Evolutionary conservation across 371 early-diverging fungal species (phyloP).

Genomic region (Encephalitozoon romaleae): DNA sequence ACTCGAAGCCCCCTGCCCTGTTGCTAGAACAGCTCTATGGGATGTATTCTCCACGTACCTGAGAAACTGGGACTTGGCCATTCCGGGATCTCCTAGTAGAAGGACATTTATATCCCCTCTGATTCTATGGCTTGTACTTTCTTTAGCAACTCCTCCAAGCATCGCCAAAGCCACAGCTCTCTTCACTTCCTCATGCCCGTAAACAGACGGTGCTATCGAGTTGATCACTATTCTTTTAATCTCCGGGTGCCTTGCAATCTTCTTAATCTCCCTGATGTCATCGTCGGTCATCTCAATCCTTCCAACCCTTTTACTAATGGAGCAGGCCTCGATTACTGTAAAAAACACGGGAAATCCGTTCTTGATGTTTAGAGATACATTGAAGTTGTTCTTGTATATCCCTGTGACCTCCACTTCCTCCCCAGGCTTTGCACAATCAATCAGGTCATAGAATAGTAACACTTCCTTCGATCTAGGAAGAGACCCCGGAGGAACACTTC

Average conservation of each 20-base stretch:
- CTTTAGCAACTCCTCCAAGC: slow-evolving; percentile 89
- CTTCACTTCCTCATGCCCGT: slow-evolving; percentile 93
- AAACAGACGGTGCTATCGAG: slow-evolving; percentile 93
- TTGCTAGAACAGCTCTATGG: slow-evolving; percentile 87
- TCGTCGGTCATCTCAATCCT: slow-evolving; percentile 76
- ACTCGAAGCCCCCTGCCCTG: slow-evolving; percentile 95
- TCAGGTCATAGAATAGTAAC: slow-evolving; percentile 84
- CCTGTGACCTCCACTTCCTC: slow-evolving; percentile 96
- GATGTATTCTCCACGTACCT: slow-evolving; percentile 88
- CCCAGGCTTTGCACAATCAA: slow-evolving; percentile 89
- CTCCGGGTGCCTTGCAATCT: slow-evolving; percentile 69
- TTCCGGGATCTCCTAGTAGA: slow-evolving; percentile 96
- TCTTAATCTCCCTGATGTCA: slow-evolving; percentile 72
- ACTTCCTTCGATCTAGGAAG: slow-evolving; percentile 89
- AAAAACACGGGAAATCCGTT: slow-evolving; percentile 93
- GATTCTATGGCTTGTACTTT: slow-evolving; percentile 71
- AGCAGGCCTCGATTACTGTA: slow-evolving; percentile 77
- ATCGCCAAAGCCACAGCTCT: slow-evolving; percentile 82
- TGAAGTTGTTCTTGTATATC: slow-evolving; percentile 85
- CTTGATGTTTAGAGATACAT: slow-evolving; percentile 73
- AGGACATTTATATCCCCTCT: slow-evolving; percentile 97
- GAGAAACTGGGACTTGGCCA: slow-evolving; percentile 94
- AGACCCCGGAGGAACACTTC: slow-evolving; percentile 87
- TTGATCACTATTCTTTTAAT: slow-evolving; percentile 77
- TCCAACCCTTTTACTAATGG: slow-evolving; percentile 64